phyloP scores from a whole-genome alignment of 2,329 filamentous ascomycete species.

The Elsinoe necatrix region DNA sequence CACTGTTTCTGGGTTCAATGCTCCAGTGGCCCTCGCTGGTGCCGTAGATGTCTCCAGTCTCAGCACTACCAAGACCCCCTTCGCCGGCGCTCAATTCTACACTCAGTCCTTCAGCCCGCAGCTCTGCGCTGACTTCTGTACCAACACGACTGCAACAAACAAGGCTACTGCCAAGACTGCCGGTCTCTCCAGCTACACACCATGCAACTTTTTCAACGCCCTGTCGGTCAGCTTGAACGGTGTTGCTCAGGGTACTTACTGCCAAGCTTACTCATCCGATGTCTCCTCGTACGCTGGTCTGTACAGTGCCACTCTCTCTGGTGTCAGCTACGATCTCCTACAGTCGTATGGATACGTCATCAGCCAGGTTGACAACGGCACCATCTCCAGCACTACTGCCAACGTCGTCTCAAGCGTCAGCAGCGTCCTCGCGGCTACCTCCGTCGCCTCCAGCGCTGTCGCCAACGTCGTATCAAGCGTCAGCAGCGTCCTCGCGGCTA shows the following conservation, averaged over 20 bases:
- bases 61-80: neutral
- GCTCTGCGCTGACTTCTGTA: slow-evolving; percentile 16
- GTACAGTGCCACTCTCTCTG: slow-evolving; percentile 8
- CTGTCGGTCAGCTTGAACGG: slow-evolving; percentile 31
- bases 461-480: no score
- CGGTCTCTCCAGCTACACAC: neutral
- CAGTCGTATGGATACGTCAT: slow-evolving; percentile 18
- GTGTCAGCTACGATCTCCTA: slow-evolving; percentile 16
- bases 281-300: slow-evolving; percentile 16
- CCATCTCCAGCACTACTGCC: neutral
- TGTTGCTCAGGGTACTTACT: slow-evolving; percentile 28
- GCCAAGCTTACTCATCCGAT: slow-evolving; percentile 26
- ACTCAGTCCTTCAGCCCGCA: slow-evolving; percentile 9
- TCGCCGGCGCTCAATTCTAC: slow-evolving; percentile 10
- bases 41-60: slow-evolving; percentile 12
- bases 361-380: slow-evolving; percentile 15
- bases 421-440: neutral
- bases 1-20: slow-evolving; percentile 15
- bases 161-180: slow-evolving; percentile 12
- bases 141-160: slow-evolving; percentile 2
- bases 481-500: no score
- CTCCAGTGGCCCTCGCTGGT: slow-evolving; percentile 16
- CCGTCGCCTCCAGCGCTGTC: no score
- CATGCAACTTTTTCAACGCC: slow-evolving; percentile 26
- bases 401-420: neutral